A percentile compares a stretch with the other conserved stretches of the same genome.
Conservation (phyloP, 1,139 yeast genomes). For the Scheffersomyces quercinus region DNA sequence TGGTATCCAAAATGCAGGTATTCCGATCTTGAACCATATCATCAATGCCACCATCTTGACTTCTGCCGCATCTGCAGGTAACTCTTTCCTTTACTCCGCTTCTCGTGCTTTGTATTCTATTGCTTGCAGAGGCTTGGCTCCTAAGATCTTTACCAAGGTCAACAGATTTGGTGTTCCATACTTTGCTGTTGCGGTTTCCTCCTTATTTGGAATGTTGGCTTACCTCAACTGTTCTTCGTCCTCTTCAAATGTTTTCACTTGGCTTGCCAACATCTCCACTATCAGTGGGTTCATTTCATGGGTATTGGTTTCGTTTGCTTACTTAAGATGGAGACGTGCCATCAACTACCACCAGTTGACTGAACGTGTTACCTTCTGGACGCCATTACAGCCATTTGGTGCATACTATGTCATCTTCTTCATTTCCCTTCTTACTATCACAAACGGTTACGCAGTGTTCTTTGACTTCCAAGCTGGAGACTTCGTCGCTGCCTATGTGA, state of each 20-base stretch:
- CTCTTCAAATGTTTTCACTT: conserved; percentile 58
- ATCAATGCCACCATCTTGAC: conserved; percentile 68
- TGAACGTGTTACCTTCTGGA: conserved; percentile 49
- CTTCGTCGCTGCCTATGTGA: conserved; percentile 63
- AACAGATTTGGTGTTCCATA: conserved; percentile 65
- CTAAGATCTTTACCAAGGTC: conserved; percentile 53
- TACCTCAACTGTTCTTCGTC: conserved; percentile 60
- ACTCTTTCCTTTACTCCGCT: conserved; percentile 71
- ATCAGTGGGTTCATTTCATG: conserved; percentile 72
- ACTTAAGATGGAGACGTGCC: conserved; percentile 57
- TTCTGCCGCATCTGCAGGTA: conserved; percentile 71
- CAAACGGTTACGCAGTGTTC: conserved; percentile 62
- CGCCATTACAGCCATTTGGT: conserved; percentile 51
- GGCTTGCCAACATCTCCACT: conserved; percentile 71
- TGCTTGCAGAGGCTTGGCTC: conserved; percentile 65
- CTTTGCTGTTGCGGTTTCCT: conserved; percentile 44
- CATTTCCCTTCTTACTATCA: conserved; percentile 46
- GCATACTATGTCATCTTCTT: conserved; percentile 51
- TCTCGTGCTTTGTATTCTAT: conserved; percentile 68
- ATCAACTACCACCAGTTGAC: conserved; percentile 39
- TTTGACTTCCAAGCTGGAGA: conserved; percentile 51
- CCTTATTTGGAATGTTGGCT: conserved; percentile 55
- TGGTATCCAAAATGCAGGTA: conserved; percentile 59
- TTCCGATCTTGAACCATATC: conserved; percentile 60
- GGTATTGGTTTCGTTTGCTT: conserved; percentile 51